Evolutionary conservation across 805 yeast genomes (phyloP), one percentile per base, ranked within the genome.

Genomic region (Starmerella powellii): DNA sequence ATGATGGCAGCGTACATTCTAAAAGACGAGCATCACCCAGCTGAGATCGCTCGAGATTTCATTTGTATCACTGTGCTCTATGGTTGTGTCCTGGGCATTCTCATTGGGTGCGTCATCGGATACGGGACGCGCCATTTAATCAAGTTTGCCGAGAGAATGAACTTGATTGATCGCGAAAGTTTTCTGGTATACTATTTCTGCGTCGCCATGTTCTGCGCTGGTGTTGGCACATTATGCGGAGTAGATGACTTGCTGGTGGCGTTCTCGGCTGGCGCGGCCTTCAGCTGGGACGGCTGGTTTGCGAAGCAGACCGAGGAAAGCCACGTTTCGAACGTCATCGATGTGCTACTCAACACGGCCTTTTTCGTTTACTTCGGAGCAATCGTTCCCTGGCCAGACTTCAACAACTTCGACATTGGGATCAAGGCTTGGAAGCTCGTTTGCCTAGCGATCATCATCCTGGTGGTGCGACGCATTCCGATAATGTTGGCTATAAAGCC

Each of bases 281-380:
- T 86, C 60, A 74, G 93, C 1, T 86, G 95, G 95, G 87, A 83
- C 58, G 95, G 94, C 11, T 75, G 86, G 76, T 84, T 84, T 62
- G 77, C 93, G 13, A 68, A 66, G 44, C 78, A 76, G 52, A 85
- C 94, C 0, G 88, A 82, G 54, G 94, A 82, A 53, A 71, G 86
- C 12, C 86, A 83, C 55, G 84, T 86, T 1, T 82, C 95, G 12
- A 81, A 86, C 35, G 93, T 86, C n/a, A 82, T 86, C 51, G 95
- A 86, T 59, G 65, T 85, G 54, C 60, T 86, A 45, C 63, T 86
- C 40, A 86, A 86, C 63, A 77, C 84, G 62, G 77, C 94, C 2
- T 86, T 80, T 57, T 86, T 86, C 57, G 82, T 87, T 37, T 86
- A 84, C 60, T 79, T 86, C 56, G 96, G 96, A 17, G 80, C 95